Percentiles rank a stretch among this genome's conserved stretches.
These are phyloP conservation scores for Chlamydomonas reinhardtii DNA, from an alignment of 163 green algal species.

Conservation along the genomic window DNA sequence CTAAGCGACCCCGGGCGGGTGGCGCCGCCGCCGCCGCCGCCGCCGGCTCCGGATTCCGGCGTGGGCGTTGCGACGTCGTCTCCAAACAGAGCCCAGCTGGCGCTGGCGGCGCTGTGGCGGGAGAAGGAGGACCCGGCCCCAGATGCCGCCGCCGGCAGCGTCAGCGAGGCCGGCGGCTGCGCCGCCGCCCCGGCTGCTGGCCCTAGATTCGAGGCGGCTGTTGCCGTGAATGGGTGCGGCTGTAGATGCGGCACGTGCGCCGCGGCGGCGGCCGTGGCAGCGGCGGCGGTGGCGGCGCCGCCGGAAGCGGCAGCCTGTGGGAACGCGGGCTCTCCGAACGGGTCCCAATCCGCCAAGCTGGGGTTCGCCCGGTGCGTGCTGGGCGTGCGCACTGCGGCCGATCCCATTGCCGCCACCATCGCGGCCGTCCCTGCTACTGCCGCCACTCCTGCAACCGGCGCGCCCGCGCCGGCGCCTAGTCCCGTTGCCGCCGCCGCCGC, in stretches of 20 bases:
- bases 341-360: constrained; percentile 26
- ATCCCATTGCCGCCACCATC: too few relatives aligned
- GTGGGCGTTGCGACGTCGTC: neutral
- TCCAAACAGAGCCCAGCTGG: neutral
- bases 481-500: neutral
- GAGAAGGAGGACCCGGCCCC: too few relatives aligned
- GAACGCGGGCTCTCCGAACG: neutral
- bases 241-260: too few relatives aligned
- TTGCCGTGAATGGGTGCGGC: too few relatives aligned
- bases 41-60: too few relatives aligned
- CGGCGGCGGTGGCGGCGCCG: neutral
- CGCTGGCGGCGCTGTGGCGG: neutral
- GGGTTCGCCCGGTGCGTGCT: neutral
- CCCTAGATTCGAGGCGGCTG: too few relatives aligned
- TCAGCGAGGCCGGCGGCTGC: neutral
- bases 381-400: too few relatives aligned
- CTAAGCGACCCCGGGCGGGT: too few relatives aligned
- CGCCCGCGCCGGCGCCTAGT: neutral
- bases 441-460: neutral
- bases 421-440: neutral
- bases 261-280: too few relatives aligned
- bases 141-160: neutral
- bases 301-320: neutral
- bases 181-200: neutral
- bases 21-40: too few relatives aligned